Base-by-base conservation (phyloP, 495 filamentous ascomycete species). In the Daldinia concentrica region DNA sequence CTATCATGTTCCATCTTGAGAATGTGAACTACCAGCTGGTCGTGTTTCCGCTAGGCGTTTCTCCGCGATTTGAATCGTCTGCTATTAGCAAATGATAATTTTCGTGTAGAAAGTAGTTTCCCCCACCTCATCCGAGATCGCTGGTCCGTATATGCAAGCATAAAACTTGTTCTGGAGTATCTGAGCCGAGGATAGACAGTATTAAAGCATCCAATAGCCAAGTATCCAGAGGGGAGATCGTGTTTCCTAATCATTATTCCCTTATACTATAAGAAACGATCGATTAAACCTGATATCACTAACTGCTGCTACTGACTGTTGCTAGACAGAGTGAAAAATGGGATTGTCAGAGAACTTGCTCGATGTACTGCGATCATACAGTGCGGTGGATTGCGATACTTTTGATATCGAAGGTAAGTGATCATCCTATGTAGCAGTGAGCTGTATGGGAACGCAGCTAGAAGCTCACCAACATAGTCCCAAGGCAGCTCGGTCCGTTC, bases 371-470 rank as follows among this genome's bases (percentile, higher is more conserved):
- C 85, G 85, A 64, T 79, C 83, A 9, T 77, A 81, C 56, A 87
- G 83, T 22, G 62, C 81, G 3, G 84, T 91, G 12, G 87, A 90
- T 74, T 88, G 86, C 63, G 89, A 91, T 65, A 88, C 87, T 0
- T 81, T 90, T 63, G 87, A 90, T 72, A 76, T 81, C 30, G 79
- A 87, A 74, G 83, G 88, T 86, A 64, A 52, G 72, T 8, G 59
- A 41, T 5, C 48, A 22, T 37, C 11, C 24, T 15, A 27, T 54
- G 34, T 37, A 58, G 7, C 4, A 22, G 50, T 1, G 26, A 32
- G 1, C 12, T 34, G 6, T 55, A 30, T 29, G 61, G n/a, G 9
- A 50, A 2, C 15, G 50, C 36, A 22, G 17, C 62, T 52, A 14
- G 27, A 67, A 15, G n/a, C 62, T 69, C 17, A 76, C 56, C n/a